Percentiles rank a stretch among this genome's conserved stretches.
These are phyloP conservation scores for Pseudogymnoascus sp. DNA, from an alignment of 2,329 filamentous ascomycete genomes.

Conservation along the genomic window DNA sequence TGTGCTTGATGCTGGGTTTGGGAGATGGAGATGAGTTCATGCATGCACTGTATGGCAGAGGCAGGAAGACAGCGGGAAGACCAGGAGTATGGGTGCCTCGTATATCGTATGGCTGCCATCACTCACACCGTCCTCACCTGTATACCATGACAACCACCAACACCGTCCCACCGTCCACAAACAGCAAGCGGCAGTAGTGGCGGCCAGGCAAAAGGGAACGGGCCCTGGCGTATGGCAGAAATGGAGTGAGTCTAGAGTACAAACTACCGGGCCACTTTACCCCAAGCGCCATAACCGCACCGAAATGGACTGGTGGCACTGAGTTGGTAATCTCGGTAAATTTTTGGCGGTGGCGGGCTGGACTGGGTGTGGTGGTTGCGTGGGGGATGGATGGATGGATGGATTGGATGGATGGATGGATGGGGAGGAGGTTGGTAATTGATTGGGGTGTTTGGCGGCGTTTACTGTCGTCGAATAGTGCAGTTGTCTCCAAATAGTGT, in stretches of 20 bases:
- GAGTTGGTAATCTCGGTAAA: background rate
- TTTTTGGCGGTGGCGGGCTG: background rate
- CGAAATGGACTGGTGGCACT: background rate
- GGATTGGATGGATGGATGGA: background rate
- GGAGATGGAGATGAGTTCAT: too few relatives aligned
- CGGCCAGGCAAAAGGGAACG: background rate
- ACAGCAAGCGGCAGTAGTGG: background rate
- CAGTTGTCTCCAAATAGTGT: too few relatives aligned
- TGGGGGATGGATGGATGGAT: background rate
- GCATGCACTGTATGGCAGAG: too few relatives aligned
- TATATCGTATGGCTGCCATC: too few relatives aligned
- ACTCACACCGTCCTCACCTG: background rate
- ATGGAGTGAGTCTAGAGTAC: background rate
- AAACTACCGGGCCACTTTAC: too few relatives aligned
- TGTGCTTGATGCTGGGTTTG: too few relatives aligned
- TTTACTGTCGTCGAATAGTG: background rate
- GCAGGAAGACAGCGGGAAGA: too few relatives aligned
- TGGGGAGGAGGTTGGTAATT: background rate
- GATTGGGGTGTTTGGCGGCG: background rate
- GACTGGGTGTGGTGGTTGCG: background rate
- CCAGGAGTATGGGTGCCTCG: too few relatives aligned
- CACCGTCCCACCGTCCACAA: background rate
- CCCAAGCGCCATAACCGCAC: background rate
- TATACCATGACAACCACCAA: too few relatives aligned
- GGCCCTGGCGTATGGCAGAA: background rate